Base-by-base conservation (phyloP, 225 moss, liverwort and hornwort species). In the Marchantia paleacea region DNA sequence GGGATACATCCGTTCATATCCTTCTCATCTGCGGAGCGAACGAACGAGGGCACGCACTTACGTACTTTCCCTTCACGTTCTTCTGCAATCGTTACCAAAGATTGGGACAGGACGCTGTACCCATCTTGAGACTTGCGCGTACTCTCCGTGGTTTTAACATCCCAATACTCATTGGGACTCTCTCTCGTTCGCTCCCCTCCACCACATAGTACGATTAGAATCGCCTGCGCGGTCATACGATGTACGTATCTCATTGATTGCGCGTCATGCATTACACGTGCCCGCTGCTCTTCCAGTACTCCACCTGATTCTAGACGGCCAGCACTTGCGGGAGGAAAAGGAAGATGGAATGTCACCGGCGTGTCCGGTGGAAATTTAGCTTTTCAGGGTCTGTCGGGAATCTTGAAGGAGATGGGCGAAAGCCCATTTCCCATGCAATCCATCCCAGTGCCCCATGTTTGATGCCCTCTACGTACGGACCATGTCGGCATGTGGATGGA, bases 321-420 rank as follows among this genome's bases (percentile, higher is more conserved):
- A 57, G 57, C 1, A 2, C 19, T 57, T 5, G 13, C 57, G 19
- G 19, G 57, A 12, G 14, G 57, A 12, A 57, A 57, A 57, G 57
- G 63, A 63, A 8, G 39, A 69, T 69, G 39, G 69, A 69, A 69
- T 69, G 69, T 29, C 29, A 69, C 69, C 30, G 29, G 69, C 10
- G 30, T 1, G 12, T 3, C 69, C 69, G 69, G 69, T 69, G 11
- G 69, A 30, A 0, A 0, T 30, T 0, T 14, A 29, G 28, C 69
- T 69, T 39, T 69, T 29, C 28, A 69, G 69, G 69, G 69, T 28
- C 69, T 69, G 69, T 69, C 69, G 69, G 69, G 69, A 69, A 69
- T 69, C 69, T 69, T 39, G 69, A 69, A 47, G 39, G 11, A 69
- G 28, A 39, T 47, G 69, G 69, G 19, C 14, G 69, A 3, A 29